phyloP scores from a whole-genome alignment of 305 asterid species.

The Coffea humblotiana region DNA sequence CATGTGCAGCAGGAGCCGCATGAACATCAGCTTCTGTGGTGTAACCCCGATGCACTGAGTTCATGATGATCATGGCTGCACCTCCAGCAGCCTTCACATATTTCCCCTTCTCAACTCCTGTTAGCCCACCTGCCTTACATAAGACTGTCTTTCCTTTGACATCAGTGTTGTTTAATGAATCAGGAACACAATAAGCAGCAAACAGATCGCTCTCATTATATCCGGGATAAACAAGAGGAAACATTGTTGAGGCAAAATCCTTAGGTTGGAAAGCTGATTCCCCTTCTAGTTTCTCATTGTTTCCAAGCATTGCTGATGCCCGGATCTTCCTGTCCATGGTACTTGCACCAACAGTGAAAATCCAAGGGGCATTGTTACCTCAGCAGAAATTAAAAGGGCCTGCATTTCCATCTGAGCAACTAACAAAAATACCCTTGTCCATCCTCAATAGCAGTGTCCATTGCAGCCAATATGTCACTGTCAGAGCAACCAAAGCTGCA shows the following conservation, averaged over 20 bases:
- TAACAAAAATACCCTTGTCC: slow-evolving; percentile 21
- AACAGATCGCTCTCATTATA: too few relatives aligned
- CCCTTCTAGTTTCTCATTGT: slow-evolving; percentile 13
- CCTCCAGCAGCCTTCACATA: slow-evolving; percentile 19
- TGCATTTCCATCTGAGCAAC: slow-evolving; percentile 13
- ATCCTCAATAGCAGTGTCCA: slow-evolving; percentile 17
- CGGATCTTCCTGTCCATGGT: slow-evolving; percentile 13
- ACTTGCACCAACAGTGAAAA: slow-evolving; percentile 22
- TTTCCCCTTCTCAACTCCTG: background rate
- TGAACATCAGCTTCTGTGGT: slow-evolving; percentile 2
- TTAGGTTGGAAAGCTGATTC: slow-evolving; percentile 20
- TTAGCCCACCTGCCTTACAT: background rate
- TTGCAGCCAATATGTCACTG: slow-evolving; percentile 20
- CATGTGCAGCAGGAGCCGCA: slow-evolving; percentile 13
- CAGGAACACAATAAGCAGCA: background rate
- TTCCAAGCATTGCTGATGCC: slow-evolving; percentile 18
- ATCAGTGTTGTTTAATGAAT: background rate
- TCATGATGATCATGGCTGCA: slow-evolving; percentile 20
- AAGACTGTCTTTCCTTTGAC: slow-evolving; percentile 23
- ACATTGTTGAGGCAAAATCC: background rate
- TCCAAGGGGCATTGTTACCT: slow-evolving; percentile 18
- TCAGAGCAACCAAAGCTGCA: slow-evolving; percentile 12
- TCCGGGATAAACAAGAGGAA: slow-evolving; percentile 7
- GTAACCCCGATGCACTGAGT: background rate
- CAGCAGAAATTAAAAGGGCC: background rate